Base-by-base conservation (phyloP, 1,139 yeast species). In the Saccharomyces uvarum region DNA sequence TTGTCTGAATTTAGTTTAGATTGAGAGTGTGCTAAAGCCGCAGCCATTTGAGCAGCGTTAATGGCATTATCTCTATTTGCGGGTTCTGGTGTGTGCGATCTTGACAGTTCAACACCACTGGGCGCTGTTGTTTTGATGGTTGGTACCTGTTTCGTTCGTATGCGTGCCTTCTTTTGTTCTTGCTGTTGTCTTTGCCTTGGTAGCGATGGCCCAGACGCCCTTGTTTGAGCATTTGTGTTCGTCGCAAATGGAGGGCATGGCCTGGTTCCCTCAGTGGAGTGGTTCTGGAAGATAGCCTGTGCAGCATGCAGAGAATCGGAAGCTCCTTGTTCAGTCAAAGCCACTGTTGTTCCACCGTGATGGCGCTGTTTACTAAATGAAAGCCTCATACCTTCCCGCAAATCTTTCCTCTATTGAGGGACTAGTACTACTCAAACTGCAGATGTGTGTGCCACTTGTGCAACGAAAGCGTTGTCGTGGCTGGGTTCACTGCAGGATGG, bases 251-350 rank as follows among this genome's bases (percentile, higher is more conserved):
- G 26, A 19, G 44, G 44, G 13, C 24, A 38, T 11, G 44, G 44
- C 4, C 44, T 38, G 24, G n/a, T 38, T 13, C 11, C 44, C 28
- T 38, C 33, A 24, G 49, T 57, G 16, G 58, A 44, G 50, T 60
- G 63, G 32, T 56, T 58, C 29, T 59, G 60, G 41, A 60, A 60
- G 27, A 60, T 60, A 9, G 58, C 56, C 29, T 59, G 61, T 2
- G 63, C 63, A 29, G 63, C 63, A 38, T 55, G 55, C 47, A 60
- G 49, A 2, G 63, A 60, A 38, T 60, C 61, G 16, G 47, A 54
- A 54, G 54, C 55, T 11, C 57, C 54, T 38, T 52, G 53, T 38
- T 55, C 58, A 19, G 58, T 46, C 31, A 50, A 24, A 50, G 51
- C 28, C 49, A 51, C 44, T 19, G 44, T 38, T 16, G 24, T 38